These are phyloP conservation scores for Lichtheimia ornata DNA, from an alignment of 371 early-diverging fungal species.

Conservation along the genomic window DNA sequence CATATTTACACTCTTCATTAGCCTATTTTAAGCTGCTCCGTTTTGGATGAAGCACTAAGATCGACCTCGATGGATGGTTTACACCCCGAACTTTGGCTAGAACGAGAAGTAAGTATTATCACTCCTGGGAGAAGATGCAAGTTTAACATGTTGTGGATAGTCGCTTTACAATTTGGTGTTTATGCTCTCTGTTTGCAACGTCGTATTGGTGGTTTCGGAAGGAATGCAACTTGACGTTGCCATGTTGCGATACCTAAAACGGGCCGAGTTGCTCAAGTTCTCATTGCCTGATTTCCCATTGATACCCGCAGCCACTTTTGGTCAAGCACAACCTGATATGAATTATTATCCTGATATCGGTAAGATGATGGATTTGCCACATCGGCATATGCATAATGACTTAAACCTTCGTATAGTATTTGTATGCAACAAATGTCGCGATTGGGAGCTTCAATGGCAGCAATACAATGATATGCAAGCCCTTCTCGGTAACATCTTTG, in stretches of 20 bases:
- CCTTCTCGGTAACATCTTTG: slow-evolving; percentile 25
- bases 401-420: slow-evolving; percentile 29
- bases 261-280: slow-evolving; percentile 57
- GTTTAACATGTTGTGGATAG: slow-evolving; percentile 16
- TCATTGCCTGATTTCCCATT: slow-evolving; percentile 48
- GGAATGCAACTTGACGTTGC: slow-evolving; percentile 48
- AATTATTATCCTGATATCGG: slow-evolving; percentile 48
- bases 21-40: slow-evolving; percentile 57
- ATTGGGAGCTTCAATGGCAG: slow-evolving; percentile 31
- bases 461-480: slow-evolving; percentile 25
- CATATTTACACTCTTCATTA: slow-evolving; percentile 13
- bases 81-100: slow-evolving; percentile 57
- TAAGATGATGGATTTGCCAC: neutral
- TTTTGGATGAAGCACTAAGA: slow-evolving; percentile 54
- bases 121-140: neutral
- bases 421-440: slow-evolving; percentile 46
- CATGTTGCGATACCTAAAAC: slow-evolving; percentile 45
- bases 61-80: slow-evolving; percentile 43
- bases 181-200: slow-evolving; percentile 69
- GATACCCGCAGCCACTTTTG: slow-evolving; percentile 21
- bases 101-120: slow-evolving; percentile 45
- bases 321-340: slow-evolving; percentile 27
- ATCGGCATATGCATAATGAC: too few species aligned
- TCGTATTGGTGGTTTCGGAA: slow-evolving; percentile 63
- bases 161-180: slow-evolving; percentile 56